Evolutionary conservation across 2,329 filamentous ascomycete species (phyloP).

Genomic region (Phaeosphaeriaceae sp.): DNA sequence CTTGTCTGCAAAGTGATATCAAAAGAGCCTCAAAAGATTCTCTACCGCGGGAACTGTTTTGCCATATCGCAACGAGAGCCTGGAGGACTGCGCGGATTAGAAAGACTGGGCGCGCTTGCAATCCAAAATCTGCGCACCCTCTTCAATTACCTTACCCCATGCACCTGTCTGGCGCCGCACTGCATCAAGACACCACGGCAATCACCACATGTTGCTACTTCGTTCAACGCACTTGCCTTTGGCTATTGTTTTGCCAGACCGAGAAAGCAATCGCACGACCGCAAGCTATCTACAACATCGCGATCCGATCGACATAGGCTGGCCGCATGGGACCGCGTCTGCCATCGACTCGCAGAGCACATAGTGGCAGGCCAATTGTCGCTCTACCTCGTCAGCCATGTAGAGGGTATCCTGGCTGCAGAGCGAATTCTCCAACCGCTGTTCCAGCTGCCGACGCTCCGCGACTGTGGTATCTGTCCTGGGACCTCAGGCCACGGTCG

Average conservation of each 20-base stretch:
- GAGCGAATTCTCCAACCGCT: conserved; percentile 1
- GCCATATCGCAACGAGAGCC: not conserved
- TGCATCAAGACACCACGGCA: conserved; percentile 1
- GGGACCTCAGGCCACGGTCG: not conserved
- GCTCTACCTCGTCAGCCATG: not conserved
- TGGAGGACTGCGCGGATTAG: not conserved
- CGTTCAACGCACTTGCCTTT: not conserved
- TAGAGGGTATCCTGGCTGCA: not conserved
- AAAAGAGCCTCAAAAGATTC: not conserved
- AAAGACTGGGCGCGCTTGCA: not conserved
- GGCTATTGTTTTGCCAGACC: not conserved
- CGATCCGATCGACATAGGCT: not conserved
- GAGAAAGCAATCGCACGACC: not conserved
- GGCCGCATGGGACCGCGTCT: not conserved
- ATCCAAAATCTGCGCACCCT: not conserved
- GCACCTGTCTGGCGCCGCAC: conserved; percentile 2
- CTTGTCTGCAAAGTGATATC: not conserved
- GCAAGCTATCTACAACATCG: not conserved
- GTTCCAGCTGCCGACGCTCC: not conserved
- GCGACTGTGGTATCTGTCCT: conserved; percentile 2
- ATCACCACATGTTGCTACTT: not conserved
- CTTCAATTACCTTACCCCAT: not conserved
- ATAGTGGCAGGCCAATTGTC: not conserved
- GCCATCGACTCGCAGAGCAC: conserved; percentile 2
- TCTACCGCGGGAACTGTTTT: not conserved